Base-by-base conservation (phyloP, 129 eudicot species). In the Centaurea solstitialis region DNA sequence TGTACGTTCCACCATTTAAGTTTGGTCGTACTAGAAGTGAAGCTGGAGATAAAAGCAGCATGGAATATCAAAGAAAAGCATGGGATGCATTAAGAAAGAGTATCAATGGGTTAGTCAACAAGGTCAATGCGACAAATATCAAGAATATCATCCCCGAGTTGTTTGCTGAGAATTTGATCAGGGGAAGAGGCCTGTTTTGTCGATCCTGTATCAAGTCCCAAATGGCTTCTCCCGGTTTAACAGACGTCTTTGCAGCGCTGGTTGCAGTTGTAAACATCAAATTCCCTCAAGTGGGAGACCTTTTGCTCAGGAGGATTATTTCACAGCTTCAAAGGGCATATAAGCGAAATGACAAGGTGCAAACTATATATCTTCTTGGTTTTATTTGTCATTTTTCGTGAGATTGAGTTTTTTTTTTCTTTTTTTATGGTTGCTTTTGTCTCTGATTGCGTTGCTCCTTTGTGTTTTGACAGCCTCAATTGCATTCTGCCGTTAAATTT, bases 51-150 rank as follows among this genome's bases (percentile, higher is more conserved):
- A 95, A 93, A 79, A 88, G 89, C 75, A 89, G 99, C 74, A 82
- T 83, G 30, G 99, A 95, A 74, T 93, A 95, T 76, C 99, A 95
- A 81, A 81, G 98, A 11, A 80, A 93, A 92, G 89, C 98, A 3
- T 96, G 99, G 98, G 99, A 96, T 83, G 99, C 99, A 0, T 68
- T 96, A 57, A 87, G 92, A 71, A 96, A 96, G 82, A 93, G 98
- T 83, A 96, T 96, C 13, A 96, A 93, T 39, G 98, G 99, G 37
- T 74, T 93, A 57, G 99, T 96, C 65, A 96, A 96, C 83, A 96
- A 96, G 78, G 98, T 96, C 67, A 96, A 93, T 71, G 90, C 95
- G 0, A 89, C 91, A 4, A 96, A 96, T 68, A 84, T 89, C 18
- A 95, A 92, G 82, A 91, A 93, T 40, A 95, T 95, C 5, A 91